Percentiles rank a stretch among this genome's conserved stretches.
phyloP scores from a whole-genome alignment of 2,329 filamentous ascomycete genomes.

The Penicillium sp. region DNA sequence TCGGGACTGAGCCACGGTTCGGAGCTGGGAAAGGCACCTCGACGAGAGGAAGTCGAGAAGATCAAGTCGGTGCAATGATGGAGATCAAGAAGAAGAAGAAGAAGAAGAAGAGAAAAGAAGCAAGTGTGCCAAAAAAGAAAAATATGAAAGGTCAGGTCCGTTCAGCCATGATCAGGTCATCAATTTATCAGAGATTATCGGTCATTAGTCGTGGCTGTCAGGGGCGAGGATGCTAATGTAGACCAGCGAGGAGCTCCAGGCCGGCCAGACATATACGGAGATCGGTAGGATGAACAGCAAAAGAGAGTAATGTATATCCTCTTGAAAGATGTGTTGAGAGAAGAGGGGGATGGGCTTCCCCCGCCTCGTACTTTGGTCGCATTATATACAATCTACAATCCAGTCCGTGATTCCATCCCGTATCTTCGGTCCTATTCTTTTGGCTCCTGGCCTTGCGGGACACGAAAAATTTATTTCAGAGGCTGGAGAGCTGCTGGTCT shows the following conservation, averaged over 20 bases:
- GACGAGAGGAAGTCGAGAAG: neutral
- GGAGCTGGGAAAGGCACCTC: neutral
- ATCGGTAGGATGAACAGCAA: neutral
- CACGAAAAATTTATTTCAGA: slow-evolving; percentile 27
- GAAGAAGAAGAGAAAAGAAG: neutral
- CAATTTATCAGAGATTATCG: neutral
- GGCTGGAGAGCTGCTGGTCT: slow-evolving; percentile 34
- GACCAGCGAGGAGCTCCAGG: neutral
- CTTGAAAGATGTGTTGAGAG: neutral
- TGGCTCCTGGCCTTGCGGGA: slow-evolving; percentile 24
- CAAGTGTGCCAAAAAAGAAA: neutral
- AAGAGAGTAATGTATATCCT: neutral
- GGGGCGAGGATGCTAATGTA: slow-evolving; percentile 9
- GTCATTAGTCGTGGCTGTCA: neutral
- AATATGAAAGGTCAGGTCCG: neutral
- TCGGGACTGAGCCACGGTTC: slow-evolving; percentile 23
- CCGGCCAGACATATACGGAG: neutral
- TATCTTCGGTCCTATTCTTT: slow-evolving; percentile 5
- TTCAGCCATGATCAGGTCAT: slow-evolving; percentile 9
- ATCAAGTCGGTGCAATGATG: neutral
- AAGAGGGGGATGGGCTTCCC: neutral
- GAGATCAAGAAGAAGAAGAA: neutral
- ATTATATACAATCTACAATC: slow-evolving; percentile 14
- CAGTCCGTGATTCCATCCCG: slow-evolving; percentile 1
- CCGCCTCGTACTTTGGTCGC: slow-evolving; percentile 3